Conservation (phyloP, 139 green algal species). For the Chlamydomonas schloesseri region DNA sequence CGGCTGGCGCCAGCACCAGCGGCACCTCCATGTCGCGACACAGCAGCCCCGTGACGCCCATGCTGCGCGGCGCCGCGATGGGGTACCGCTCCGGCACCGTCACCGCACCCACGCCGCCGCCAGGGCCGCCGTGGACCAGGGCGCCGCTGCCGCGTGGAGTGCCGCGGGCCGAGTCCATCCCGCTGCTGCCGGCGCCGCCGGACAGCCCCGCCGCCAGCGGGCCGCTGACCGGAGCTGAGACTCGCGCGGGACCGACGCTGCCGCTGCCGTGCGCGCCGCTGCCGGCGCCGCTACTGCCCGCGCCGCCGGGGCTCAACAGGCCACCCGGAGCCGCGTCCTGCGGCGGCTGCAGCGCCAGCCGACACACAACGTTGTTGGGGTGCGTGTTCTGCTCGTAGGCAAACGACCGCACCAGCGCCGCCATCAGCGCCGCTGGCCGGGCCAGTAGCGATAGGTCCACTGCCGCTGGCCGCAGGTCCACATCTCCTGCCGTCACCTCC, state of each 20-base stretch:
- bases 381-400: constrained; percentile 43
- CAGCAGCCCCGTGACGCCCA: constrained; percentile 10
- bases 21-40: constrained; percentile 30
- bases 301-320: too few relatives aligned
- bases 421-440: constrained; percentile 25
- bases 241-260: neutral
- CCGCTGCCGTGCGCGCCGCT: neutral
- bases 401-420: constrained; percentile 20
- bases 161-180: too few relatives aligned
- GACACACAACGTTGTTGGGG: constrained; percentile 16
- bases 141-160: neutral
- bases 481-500: constrained; percentile 20
- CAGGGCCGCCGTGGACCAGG: neutral
- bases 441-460: constrained; percentile 12
- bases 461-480: constrained; percentile 19
- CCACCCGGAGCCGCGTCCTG: neutral
- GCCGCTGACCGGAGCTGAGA: too few relatives aligned
- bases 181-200: neutral
- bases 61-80: constrained; percentile 31
- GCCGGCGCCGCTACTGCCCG: neutral
- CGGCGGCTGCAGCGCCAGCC: constrained; percentile 11
- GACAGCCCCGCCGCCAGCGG: too few relatives aligned
- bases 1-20: neutral
- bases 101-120: neutral
- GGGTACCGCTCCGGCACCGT: neutral